Base-by-base conservation (phyloP, 1,284 basidiomycete genomes). In the Coniferiporia weirii region DNA sequence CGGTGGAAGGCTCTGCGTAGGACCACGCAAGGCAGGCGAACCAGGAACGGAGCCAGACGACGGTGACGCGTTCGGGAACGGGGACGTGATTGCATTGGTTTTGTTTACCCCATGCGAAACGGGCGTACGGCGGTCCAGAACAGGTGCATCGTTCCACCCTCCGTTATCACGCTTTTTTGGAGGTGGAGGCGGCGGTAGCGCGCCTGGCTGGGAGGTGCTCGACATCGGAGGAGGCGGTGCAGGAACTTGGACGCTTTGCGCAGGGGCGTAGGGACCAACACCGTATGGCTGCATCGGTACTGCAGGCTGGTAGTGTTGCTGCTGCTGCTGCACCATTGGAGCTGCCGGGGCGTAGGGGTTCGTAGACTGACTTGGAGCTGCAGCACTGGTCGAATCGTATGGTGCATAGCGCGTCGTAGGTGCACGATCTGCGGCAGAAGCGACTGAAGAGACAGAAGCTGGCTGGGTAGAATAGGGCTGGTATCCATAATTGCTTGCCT, bases 111-210 rank as follows among this genome's bases (percentile, higher is more conserved):
- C 76, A 7, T 78, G 68, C 1, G 81, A 75, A 43, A 77, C 77
- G 1, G 85, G 79, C 1, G 80, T 79, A 54, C 85, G 84, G 53
- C 79, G 75, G 12, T 76, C 69, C 6, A 75, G 64, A 7, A 82
- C 66, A 1, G 93, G 93, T 0, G 91, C 84, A 67, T 98, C 95
- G 69, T 98, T 98, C 95, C 95, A 98, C 0, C 92, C 93, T 9
- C 85, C 82, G 47, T 87, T 85, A 61, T 89, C 89, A 46, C 75
- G 73, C 38, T 83, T 80, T 64, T 84, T 87, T 22, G 75, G 67
- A 4, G 76, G 77, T 2, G 76, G 74, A 2, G 75, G 73, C 48
- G 71, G 72, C 27, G 27, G 27, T 27, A 27, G 27, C 65, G 64
- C 52, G 61, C 57, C 51, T 63, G 63, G 50, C 44, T 19, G 50